phyloP scores from a whole-genome alignment of 805 yeast genomes.

The Kregervanrija fluxuum region DNA sequence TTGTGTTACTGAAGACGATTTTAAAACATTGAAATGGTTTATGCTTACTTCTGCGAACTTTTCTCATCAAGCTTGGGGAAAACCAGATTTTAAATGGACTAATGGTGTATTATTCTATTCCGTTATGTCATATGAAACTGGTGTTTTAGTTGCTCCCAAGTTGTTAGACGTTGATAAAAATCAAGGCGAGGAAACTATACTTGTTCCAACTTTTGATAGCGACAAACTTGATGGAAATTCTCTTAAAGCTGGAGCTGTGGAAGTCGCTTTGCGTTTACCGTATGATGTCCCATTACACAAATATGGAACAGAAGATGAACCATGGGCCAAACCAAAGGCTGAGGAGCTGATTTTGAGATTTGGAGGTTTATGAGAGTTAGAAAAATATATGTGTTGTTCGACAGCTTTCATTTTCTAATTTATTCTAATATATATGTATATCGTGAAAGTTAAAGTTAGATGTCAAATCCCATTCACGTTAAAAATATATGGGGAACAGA shows the following conservation, averaged over 20 bases:
- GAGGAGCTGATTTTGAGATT: not conserved
- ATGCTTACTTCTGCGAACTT: conserved; percentile 69
- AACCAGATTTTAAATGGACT: conserved; percentile 15
- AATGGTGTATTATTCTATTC: conserved; percentile 19
- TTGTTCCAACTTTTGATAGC: conserved; percentile 39
- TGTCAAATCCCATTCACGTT: no score
- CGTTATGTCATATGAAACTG: conserved; percentile 45
- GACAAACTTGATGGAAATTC: conserved; percentile 19
- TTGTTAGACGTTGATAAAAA: conserved; percentile 11
- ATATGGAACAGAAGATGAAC: conserved; percentile 34
- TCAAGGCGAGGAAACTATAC: conserved; percentile 5
- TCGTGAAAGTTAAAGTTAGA: no score
- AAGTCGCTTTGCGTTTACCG: conserved; percentile 43
- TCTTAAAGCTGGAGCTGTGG: not conserved
- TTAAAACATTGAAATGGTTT: conserved; percentile 54
- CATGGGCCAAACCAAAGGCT: conserved; percentile 37
- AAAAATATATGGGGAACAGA: no score
- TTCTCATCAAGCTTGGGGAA: conserved; percentile 81
- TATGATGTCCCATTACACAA: conserved; percentile 43
- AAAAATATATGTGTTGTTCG: no score
- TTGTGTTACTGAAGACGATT: conserved; percentile 44
- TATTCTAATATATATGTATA: not conserved
- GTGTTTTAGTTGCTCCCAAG: conserved; percentile 38
- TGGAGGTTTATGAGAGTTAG: no score
- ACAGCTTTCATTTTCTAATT: not conserved